These are phyloP conservation scores for Mercurialis annua DNA, from an alignment of 345 rosid genomes.

Conservation along the genomic window DNA sequence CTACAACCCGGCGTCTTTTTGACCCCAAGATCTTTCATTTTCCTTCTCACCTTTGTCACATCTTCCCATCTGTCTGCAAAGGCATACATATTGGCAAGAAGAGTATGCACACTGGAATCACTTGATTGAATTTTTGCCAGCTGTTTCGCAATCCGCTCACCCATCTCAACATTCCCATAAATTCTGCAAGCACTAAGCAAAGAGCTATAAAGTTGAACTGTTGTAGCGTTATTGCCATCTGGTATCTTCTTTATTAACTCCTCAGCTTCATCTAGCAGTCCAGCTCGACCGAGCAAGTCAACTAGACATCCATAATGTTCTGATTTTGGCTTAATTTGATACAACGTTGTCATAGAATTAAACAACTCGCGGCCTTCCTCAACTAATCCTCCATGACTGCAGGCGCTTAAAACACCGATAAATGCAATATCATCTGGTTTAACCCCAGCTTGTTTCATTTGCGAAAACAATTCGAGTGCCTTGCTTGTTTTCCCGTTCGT, in stretches of 20 bases:
- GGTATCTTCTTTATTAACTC: slow-evolving; percentile 38
- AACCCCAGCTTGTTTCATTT: slow-evolving; percentile 47
- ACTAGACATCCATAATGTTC: slow-evolving; percentile 70
- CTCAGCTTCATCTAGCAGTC: slow-evolving; percentile 65
- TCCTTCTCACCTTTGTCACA: slow-evolving; percentile 53
- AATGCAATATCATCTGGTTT: slow-evolving; percentile 66
- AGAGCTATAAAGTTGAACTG: slow-evolving; percentile 60
- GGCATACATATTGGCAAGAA: slow-evolving; percentile 68
- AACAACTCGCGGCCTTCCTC: slow-evolving; percentile 55
- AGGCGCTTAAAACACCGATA: slow-evolving; percentile 69
- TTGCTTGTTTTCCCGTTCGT: slow-evolving; percentile 53
- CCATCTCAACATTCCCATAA: slow-evolving; percentile 55
- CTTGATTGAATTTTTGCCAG: slow-evolving; percentile 46
- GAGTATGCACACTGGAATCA: slow-evolving; percentile 55
- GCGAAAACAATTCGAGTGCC: slow-evolving; percentile 50
- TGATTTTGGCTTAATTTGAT: slow-evolving; percentile 50
- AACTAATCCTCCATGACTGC: slow-evolving; percentile 79
- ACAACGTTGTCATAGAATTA: slow-evolving; percentile 43
- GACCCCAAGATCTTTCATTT: slow-evolving; percentile 71
- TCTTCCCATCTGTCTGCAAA: slow-evolving; percentile 73
- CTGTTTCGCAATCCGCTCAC: slow-evolving; percentile 49
- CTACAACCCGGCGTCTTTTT: slow-evolving; percentile 78
- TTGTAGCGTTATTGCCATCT: slow-evolving; percentile 26
- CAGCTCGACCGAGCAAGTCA: slow-evolving; percentile 73
- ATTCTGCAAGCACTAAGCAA: slow-evolving; percentile 69